These are phyloP conservation scores for Elsinoe australis DNA, from an alignment of 2,329 filamentous ascomycete species.

Conservation along the genomic window DNA sequence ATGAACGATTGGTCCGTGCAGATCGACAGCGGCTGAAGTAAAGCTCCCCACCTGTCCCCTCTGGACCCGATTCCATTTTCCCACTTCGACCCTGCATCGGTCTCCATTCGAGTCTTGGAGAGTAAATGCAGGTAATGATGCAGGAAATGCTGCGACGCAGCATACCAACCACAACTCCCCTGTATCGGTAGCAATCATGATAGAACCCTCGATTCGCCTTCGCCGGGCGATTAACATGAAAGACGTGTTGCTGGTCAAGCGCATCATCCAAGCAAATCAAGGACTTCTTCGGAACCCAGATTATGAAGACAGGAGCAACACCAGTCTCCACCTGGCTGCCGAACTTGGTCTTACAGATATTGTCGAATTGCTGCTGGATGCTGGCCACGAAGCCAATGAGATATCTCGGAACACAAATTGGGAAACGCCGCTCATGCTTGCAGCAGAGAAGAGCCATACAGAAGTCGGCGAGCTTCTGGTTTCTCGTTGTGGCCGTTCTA, in stretches of 20 bases:
- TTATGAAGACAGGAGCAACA: constrained; percentile 67
- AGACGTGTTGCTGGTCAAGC: constrained; percentile 63
- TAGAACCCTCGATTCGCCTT: constrained; percentile 67
- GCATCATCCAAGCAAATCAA: constrained; percentile 68
- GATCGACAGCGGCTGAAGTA: constrained; percentile 8
- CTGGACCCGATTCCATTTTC: too few species aligned
- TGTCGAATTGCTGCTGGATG: constrained; percentile 59
- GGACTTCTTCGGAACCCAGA: constrained; percentile 71
- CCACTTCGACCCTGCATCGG: too few species aligned
- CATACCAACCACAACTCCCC: too few species aligned
- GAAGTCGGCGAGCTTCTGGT: constrained; percentile 67
- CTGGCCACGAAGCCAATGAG: constrained; percentile 65
- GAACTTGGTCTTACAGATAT: constrained; percentile 63
- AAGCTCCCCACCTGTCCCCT: not conserved
- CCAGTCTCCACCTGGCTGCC: constrained; percentile 73
- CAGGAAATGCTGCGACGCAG: too few species aligned
- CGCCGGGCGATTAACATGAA: constrained; percentile 73
- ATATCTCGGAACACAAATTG: constrained; percentile 71
- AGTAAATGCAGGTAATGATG: too few species aligned
- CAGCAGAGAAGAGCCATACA: constrained; percentile 60
- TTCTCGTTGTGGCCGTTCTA: constrained; percentile 53
- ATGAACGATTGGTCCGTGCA: constrained; percentile 11
- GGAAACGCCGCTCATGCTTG: constrained; percentile 76
- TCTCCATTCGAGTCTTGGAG: too few species aligned
- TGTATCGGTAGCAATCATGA: constrained; percentile 44